Evolutionary conservation across 2,329 filamentous ascomycete species (phyloP).

Genomic region (Fusarium sp.): DNA sequence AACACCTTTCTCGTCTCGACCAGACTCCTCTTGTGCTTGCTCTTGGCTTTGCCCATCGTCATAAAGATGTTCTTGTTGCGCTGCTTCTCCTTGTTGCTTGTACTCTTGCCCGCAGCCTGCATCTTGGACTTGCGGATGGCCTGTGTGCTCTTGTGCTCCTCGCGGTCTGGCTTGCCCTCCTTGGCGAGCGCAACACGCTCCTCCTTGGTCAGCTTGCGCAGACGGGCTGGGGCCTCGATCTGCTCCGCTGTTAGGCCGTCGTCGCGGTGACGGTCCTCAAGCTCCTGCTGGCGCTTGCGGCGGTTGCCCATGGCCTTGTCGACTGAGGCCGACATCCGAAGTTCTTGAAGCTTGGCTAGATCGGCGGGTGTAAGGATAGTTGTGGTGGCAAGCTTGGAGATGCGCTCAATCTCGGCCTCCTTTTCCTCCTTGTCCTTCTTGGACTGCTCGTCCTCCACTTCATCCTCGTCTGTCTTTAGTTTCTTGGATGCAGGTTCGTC

Average conservation of each 20-base stretch:
- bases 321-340: conserved; percentile 78
- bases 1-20: conserved; percentile 84
- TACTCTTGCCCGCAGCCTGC: conserved; percentile 89
- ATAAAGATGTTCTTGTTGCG: conserved; percentile 99
- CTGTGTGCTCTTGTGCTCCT: conserved; percentile 86
- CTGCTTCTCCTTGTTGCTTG: conserved; percentile 96
- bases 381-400: conserved; percentile 86
- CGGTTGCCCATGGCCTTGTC: conserved; percentile 67
- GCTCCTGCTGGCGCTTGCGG: conserved; percentile 60
- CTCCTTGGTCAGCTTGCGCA: conserved; percentile 89
- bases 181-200: conserved; percentile 86
- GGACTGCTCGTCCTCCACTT: conserved; percentile 56
- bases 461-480: conserved; percentile 50
- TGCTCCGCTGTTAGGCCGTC: conserved; percentile 90
- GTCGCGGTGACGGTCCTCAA: conserved; percentile 74
- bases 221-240: conserved; percentile 85
- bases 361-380: conserved; percentile 96
- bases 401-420: conserved; percentile 60
- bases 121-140: conserved; percentile 89
- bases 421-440: conserved; percentile 49
- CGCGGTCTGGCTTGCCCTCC: conserved; percentile 81
- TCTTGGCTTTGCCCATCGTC: conserved; percentile 95
- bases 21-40: conserved; percentile 94
- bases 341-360: conserved; percentile 91
- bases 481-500: conserved; percentile 71